phyloP scores from a whole-genome alignment of 225 moss, liverwort and hornwort species.

The Thuidium tamariscinum region DNA sequence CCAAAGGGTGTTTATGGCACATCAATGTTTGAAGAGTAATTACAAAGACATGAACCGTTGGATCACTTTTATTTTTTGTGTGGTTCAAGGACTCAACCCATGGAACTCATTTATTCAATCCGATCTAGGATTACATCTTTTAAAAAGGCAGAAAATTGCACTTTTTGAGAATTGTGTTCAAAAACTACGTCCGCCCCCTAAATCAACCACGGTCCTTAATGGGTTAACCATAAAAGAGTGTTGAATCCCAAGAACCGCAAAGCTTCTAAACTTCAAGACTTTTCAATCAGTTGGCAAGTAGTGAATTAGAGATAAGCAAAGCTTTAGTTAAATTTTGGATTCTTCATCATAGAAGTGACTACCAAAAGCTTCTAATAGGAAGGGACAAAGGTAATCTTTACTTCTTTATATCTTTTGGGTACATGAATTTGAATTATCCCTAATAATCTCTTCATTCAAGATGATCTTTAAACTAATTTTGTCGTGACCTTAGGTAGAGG shows the following conservation, averaged over 20 bases:
- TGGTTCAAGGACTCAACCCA: too few species aligned
- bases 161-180: too few species aligned
- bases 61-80: too few species aligned
- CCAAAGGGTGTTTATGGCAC: too few species aligned
- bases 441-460: neutral
- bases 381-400: rapidly evolving
- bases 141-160: too few species aligned
- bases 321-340: neutral
- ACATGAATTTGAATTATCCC: rapidly evolving
- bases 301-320: rapidly evolving
- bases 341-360: neutral
- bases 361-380: rapidly evolving
- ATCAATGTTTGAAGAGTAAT: too few species aligned
- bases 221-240: neutral
- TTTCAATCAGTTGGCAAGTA: rapidly evolving
- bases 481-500: rapidly evolving
- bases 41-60: too few species aligned
- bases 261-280: neutral
- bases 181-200: too few species aligned
- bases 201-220: too few species aligned
- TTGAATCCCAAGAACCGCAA: rapidly evolving
- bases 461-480: rapidly evolving
- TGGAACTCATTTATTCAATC: too few species aligned
- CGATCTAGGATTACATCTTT: too few species aligned
- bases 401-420: rapidly evolving